Evolutionary conservation across 306 rosid genomes (phyloP), one percentile per base, ranked within the genome.

Genomic region (Fragaria ananassa): DNA sequence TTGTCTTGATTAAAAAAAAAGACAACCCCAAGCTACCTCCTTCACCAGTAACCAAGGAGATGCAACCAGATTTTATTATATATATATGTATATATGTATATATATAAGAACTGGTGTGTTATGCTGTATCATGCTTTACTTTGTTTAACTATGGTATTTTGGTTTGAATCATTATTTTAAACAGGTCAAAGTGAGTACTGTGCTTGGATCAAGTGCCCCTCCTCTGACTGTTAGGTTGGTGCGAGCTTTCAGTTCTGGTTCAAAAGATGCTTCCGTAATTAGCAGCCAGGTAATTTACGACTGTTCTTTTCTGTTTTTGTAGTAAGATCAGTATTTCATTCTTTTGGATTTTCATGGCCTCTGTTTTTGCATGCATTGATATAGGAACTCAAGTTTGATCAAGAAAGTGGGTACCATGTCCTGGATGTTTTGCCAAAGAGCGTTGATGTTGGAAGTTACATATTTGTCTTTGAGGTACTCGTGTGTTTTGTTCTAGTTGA

Each of bases 161-260:
- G n/a, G 13, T 73, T 74, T 74, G 64, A 71, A 37, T 50, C 0
- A 18, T 53, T 67, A 29, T 25, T 41, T 77, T 64, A 66, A 85
- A 78, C 88, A 96, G 99, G 98, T 92, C 67, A 89, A 83, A 89
- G 97, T 96, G 51, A 89, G 70, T 84, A 92, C 97, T 5, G 97
- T 87, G 71, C 93, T 96, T 82, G 98, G 99, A 74, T 93, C 98
- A 82, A 83, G 83, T 88, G 93, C 94, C 50, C 98, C 99, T 60
- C 89, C 89, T 75, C 80, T 93, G 79, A 86, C 91, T 15, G 99
- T 92, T 86, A 96, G 89, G 84, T 86, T 96, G 74, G 88, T 89
- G 71, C 87, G 58, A 82, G 97, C 91, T 64, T 84, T 86, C 78
- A 82, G 79, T 80, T 71, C 88, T 78, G 86, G 77, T 81, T 87